Evolutionary conservation across 192 early-diverging fungal species (phyloP).

Genomic region (Spinellus fusiger): DNA sequence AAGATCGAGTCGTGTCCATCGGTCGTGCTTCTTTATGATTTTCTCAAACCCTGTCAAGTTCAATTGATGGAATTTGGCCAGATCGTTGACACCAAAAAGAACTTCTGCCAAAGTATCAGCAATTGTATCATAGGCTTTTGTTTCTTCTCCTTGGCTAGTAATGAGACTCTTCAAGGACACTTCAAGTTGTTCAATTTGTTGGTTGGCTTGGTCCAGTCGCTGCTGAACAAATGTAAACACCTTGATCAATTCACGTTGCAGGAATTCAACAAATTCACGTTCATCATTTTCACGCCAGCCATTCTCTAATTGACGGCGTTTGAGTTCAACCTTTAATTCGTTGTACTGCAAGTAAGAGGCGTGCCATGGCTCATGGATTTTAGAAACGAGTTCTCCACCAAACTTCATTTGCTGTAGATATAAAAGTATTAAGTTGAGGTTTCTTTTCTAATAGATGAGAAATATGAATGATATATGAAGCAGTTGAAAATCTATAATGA

Average conservation of each 20-base stretch:
- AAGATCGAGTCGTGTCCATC: slow-evolving; percentile 68
- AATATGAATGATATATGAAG: no score
- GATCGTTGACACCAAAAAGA: slow-evolving; percentile 68
- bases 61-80: slow-evolving; percentile 68
- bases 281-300: slow-evolving; percentile 79
- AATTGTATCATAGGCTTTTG: slow-evolving; percentile 29
- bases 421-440: neutral
- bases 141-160: slow-evolving; percentile 39
- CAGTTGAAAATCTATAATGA: no score
- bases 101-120: slow-evolving; percentile 60
- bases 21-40: slow-evolving; percentile 98
- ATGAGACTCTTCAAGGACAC: neutral
- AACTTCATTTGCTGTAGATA: slow-evolving; percentile 69
- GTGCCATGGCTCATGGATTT: slow-evolving; percentile 70
- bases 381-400: slow-evolving; percentile 65
- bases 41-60: slow-evolving; percentile 82
- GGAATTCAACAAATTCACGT: slow-evolving; percentile 71
- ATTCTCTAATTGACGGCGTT: slow-evolving; percentile 14
- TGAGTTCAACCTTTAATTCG: slow-evolving; percentile 55
- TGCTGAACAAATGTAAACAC: slow-evolving; percentile 61
- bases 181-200: slow-evolving; percentile 58
- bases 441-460: neutral
- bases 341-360: slow-evolving; percentile 81
- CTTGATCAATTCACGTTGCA: slow-evolving; percentile 85
- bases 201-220: slow-evolving; percentile 60